A percentile compares a stretch with the other conserved stretches of the same genome.
phyloP scores from a whole-genome alignment of 805 yeast species.

The Saturnispora mendoncae region DNA sequence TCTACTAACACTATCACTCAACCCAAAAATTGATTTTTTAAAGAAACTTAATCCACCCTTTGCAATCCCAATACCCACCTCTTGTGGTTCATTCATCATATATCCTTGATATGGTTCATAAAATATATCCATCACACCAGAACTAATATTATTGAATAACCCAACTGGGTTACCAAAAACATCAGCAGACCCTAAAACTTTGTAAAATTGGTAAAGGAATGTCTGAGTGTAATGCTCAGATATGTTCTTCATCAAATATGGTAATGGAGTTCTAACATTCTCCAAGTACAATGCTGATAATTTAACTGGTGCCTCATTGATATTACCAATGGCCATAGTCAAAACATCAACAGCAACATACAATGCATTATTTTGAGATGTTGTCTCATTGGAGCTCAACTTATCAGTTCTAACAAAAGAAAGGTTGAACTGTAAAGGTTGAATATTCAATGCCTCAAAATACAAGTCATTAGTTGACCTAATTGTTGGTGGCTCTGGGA shows the following conservation, averaged over 20 bases:
- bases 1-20: conserved; percentile 88
- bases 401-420: conserved; percentile 89
- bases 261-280: conserved; percentile 79
- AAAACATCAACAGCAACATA: conserved; percentile 74
- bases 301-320: conserved; percentile 92
- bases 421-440: conserved; percentile 80
- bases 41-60: conserved; percentile 92
- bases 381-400: conserved; percentile 46
- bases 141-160: conserved; percentile 80
- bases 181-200: conserved; percentile 92
- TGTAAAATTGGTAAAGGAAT: conserved; percentile 83
- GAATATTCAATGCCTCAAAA: conserved; percentile 86
- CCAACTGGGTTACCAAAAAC: conserved; percentile 97
- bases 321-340: conserved; percentile 95
- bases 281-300: conserved; percentile 82
- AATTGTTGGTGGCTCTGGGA: conserved; percentile 61
- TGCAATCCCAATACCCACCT: conserved; percentile 88
- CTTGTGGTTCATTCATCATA: conserved; percentile 92
- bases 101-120: conserved; percentile 97
- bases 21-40: conserved; percentile 89
- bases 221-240: conserved; percentile 87
- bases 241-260: conserved; percentile 59
- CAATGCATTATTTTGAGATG: conserved; percentile 52
- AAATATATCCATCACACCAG: conserved; percentile 93
- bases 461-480: conserved; percentile 62